Conservation (phyloP, 2,329 filamentous ascomycete species). For the Trichoderma endophyticum region DNA sequence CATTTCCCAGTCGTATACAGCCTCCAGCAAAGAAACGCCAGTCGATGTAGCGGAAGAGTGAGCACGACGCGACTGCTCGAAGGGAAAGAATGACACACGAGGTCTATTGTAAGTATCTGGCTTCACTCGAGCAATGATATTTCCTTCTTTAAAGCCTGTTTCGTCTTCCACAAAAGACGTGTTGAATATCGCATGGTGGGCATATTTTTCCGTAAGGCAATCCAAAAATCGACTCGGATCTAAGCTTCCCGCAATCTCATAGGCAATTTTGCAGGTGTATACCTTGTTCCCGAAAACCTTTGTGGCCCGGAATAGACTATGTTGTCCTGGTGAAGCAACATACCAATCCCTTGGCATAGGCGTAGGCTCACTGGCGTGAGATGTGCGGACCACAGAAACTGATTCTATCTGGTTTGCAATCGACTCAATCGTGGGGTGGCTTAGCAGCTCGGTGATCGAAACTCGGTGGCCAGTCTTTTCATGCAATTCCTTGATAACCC, state of each 20-base stretch:
- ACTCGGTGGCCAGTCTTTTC: neutral
- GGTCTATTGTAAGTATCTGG: neutral
- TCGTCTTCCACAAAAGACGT: neutral
- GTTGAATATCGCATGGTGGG: neutral
- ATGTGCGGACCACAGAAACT: neutral
- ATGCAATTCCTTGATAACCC: neutral
- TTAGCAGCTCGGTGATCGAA: neutral
- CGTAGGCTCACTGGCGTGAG: neutral
- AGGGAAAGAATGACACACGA: neutral
- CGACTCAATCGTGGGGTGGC: neutral
- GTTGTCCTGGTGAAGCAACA: neutral
- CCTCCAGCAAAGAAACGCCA: neutral
- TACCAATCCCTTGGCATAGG: neutral
- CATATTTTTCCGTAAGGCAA: neutral
- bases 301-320: neutral
- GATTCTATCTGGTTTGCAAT: neutral
- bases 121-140: neutral
- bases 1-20: neutral
- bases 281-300: neutral
- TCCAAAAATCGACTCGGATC: neutral
- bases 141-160: neutral
- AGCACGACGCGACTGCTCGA: neutral
- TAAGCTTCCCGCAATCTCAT: neutral
- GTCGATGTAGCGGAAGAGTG: neutral
- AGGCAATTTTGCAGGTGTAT: neutral